Evolutionary conservation across 1,139 yeast genomes (phyloP), one percentile per base, ranked within the genome.

Genomic region (Insectozyma bohioensis): DNA sequence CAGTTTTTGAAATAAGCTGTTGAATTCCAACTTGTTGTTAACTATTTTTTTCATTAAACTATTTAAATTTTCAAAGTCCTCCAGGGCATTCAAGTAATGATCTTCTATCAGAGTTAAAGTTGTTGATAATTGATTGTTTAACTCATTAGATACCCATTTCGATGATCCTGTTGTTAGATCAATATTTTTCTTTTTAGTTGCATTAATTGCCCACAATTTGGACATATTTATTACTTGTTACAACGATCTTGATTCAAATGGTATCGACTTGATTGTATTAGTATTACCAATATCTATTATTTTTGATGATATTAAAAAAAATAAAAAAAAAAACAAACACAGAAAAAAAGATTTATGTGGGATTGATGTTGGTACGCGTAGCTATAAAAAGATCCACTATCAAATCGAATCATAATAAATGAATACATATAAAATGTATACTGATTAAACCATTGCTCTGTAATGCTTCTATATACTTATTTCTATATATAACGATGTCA

Each of bases 101-200:
- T 39, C 36, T 31, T 52, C 57, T 24, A 52, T 46, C 31, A 47
- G 48, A 3, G 51, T 42, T n/a, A 58, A 46, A 12, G 61, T 65
- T 16, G 47, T 49, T 20, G 52, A 46, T 38, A 60, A 57, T 42
- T 58, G 58, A 25, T 48, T 49, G 29, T 53, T 48, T 28, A 64
- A 42, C 38, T 61, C 65, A 24, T 51, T 52, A 9, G 67, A 61
- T 7, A 65, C 56, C 68, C 68, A 65, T 40, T 51, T 54, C 6
- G 70, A 62, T 4, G 68, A 54, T 2, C 71, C 72, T 1, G 71
- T 68, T 3, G 61, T 63, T n/a, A 50, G 46, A 27, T 50, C 59
- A 23, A 45, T 42, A 20, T 46, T 45, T 39, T 51, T 54, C 30
- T 34, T 43, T 41, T 50, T 51, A 31, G 66, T 54, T 24, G 67